A percentile compares a stretch with the other conserved stretches of the same genome.
phyloP scores from a whole-genome alignment of 768 basidiomycete species.

The Austroboletus eburneus region DNA sequence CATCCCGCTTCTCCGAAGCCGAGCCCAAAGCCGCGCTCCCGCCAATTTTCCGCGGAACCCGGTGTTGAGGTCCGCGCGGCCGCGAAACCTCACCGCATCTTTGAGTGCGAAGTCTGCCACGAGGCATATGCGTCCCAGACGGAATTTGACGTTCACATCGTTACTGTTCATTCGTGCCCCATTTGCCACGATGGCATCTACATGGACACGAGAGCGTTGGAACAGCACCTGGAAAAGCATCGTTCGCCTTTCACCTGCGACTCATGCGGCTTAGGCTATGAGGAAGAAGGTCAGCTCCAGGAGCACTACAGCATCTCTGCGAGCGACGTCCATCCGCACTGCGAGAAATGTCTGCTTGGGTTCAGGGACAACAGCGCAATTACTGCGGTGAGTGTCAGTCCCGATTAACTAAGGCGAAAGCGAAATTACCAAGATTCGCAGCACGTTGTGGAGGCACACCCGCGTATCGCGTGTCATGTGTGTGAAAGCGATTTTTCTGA shows the following conservation, averaged over 20 bases:
- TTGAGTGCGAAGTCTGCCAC: constrained; percentile 24
- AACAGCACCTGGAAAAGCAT: constrained; percentile 31
- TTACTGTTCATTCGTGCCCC: constrained; percentile 30
- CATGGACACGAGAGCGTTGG: constrained; percentile 20
- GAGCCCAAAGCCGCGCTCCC: constrained; percentile 9
- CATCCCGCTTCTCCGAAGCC: constrained; percentile 15
- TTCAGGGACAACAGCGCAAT: constrained; percentile 32
- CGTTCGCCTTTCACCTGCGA: constrained; percentile 23
- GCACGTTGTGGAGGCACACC: constrained; percentile 39
- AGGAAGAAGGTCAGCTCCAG: constrained; percentile 34
- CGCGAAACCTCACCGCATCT: neutral
- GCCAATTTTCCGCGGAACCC: constrained; percentile 9
- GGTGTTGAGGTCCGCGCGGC: constrained; percentile 2
- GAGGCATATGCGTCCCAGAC: constrained; percentile 20
- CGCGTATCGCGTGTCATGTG: constrained; percentile 32
- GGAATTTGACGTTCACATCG: constrained; percentile 29
- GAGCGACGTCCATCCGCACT: constrained; percentile 34
- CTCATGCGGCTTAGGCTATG: constrained; percentile 21
- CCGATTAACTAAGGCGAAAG: neutral
- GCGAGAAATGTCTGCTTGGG: constrained; percentile 30
- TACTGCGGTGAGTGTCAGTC: constrained; percentile 27
- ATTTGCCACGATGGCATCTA: constrained; percentile 32
- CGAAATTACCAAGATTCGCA: constrained; percentile 15
- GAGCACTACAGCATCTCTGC: constrained; percentile 38
- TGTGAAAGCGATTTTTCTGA: constrained; percentile 25